These are phyloP conservation scores for Cucurbita pepo DNA, from an alignment of 306 rosid genomes.

Conservation along the genomic window DNA sequence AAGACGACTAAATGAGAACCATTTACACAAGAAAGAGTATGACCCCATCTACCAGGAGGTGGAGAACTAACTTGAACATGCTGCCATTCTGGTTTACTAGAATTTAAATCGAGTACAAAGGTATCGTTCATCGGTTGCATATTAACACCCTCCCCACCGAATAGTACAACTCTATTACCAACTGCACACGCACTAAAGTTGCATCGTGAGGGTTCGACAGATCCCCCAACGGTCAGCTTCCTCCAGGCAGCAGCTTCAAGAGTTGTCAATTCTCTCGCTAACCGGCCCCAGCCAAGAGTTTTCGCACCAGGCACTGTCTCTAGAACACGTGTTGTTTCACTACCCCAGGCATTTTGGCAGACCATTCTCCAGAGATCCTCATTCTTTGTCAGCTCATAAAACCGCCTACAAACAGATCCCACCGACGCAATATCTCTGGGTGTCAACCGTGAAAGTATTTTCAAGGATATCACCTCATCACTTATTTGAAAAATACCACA, in stretches of 20 bases:
- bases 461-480: constrained; percentile 84
- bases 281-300: constrained; percentile 91
- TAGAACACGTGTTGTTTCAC: constrained; percentile 84
- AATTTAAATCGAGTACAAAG: constrained; percentile 75
- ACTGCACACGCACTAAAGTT: constrained; percentile 98
- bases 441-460: constrained; percentile 76
- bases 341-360: constrained; percentile 99
- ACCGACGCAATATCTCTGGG: constrained; percentile 96
- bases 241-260: constrained; percentile 99
- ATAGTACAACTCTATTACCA: constrained; percentile 91
- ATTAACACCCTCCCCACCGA: constrained; percentile 98
- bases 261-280: constrained; percentile 91
- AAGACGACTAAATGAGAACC: constrained; percentile 91
- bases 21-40: constrained; percentile 90
- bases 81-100: constrained; percentile 92
- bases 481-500: constrained; percentile 87
- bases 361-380: constrained; percentile 98
- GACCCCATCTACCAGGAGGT: constrained; percentile 99
- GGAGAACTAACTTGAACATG: constrained; percentile 97
- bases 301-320: constrained; percentile 96
- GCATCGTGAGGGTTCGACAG: constrained; percentile 95
- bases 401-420: constrained; percentile 66
- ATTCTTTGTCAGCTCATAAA: constrained; percentile 65
- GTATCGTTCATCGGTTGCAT: constrained; percentile 99
- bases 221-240: constrained; percentile 83